Percentiles rank a stretch among this genome's conserved stretches.
phyloP scores from a whole-genome alignment of 148 eudicot species.

The Chenopodium formosanum region DNA sequence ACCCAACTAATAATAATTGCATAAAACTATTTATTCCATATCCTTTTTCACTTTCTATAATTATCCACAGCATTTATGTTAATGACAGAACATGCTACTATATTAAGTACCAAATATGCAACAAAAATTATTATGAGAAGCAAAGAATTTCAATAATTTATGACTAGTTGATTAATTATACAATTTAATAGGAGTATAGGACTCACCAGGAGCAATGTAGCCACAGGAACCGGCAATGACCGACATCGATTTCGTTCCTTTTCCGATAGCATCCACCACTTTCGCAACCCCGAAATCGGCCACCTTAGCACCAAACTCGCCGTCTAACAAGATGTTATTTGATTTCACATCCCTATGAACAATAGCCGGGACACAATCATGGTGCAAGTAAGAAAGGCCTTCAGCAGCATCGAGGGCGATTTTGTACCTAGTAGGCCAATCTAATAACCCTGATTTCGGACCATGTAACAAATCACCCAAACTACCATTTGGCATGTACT shows the following conservation, averaged over 20 bases:
- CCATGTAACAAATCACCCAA: constrained; percentile 87
- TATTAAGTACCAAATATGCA: no score
- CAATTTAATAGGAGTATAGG: background rate
- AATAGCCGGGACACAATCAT: constrained; percentile 87
- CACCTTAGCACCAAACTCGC: constrained; percentile 74
- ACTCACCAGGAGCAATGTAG: constrained; percentile 94
- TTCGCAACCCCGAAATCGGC: constrained; percentile 97
- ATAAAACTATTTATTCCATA: background rate
- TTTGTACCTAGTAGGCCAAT: constrained; percentile 79
- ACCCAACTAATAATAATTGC: constrained; percentile 9
- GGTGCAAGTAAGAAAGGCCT: constrained; percentile 89
- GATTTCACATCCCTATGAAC: constrained; percentile 90
- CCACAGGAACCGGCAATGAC: constrained; percentile 96
- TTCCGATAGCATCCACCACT: constrained; percentile 62
- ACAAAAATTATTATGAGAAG: no score
- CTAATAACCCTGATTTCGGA: constrained; percentile 65
- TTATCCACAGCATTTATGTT: constrained; percentile 4
- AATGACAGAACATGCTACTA: constrained; percentile 1
- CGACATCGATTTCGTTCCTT: constrained; percentile 81
- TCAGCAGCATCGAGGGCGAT: constrained; percentile 86
- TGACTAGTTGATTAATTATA: no score
- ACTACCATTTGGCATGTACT: constrained; percentile 95
- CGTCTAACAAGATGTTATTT: constrained; percentile 79
- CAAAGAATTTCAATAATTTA: no score
- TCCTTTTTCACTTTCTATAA: background rate